phyloP scores from a whole-genome alignment of 371 early-diverging fungal species.

The Choanephora cucurbitarum region DNA sequence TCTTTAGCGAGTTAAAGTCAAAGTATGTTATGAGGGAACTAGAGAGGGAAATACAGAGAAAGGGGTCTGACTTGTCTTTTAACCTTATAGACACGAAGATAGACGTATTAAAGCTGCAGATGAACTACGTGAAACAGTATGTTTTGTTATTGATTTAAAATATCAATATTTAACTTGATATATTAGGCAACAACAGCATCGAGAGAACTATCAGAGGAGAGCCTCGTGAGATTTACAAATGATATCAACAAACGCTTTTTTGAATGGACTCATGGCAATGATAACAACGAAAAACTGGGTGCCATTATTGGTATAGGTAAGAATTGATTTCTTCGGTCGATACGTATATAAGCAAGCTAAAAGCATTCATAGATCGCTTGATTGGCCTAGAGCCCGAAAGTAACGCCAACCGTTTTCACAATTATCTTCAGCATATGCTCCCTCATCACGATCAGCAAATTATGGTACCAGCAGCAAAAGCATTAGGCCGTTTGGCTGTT shows the following conservation, averaged over 20 bases:
- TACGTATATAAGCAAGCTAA: neutral
- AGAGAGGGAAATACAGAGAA: no score
- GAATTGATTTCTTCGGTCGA: neutral
- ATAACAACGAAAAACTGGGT: constrained; percentile 71
- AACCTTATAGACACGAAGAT: constrained; percentile 64
- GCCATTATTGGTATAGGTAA: constrained; percentile 77
- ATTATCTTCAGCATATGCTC: constrained; percentile 82
- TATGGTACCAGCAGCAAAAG: constrained; percentile 83
- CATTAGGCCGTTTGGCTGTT: constrained; percentile 78
- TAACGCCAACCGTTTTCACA: constrained; percentile 86
- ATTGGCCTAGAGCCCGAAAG: constrained; percentile 88
- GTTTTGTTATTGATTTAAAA: neutral
- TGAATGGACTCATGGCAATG: constrained; percentile 69
- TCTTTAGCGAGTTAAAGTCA: constrained; percentile 53
- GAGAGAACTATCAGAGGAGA: constrained; percentile 71
- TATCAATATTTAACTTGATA: neutral
- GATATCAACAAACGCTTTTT: constrained; percentile 77
- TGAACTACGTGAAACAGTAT: constrained; percentile 58
- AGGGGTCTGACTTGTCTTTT: no score
- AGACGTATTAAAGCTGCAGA: constrained; percentile 58
- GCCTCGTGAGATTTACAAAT: constrained; percentile 67
- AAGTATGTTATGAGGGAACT: constrained; percentile 32
- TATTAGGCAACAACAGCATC: constrained; percentile 61
- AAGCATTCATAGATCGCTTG: constrained; percentile 69
- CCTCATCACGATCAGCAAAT: constrained; percentile 83